Evolutionary conservation across 176 grass and related monocot genomes (phyloP).

Genomic region (Triticum turgidum): DNA sequence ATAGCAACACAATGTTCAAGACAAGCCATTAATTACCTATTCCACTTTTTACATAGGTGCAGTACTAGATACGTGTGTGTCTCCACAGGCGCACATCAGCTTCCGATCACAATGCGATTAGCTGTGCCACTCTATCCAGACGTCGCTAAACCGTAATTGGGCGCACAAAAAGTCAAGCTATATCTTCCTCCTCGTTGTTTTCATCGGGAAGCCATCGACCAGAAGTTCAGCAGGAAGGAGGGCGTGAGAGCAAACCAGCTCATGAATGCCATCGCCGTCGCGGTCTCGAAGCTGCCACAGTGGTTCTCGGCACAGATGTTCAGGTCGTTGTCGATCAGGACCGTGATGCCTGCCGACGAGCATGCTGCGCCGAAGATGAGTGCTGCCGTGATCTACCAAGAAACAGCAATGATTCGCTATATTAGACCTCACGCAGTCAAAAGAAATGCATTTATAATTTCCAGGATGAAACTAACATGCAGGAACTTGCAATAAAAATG

Average conservation of each 20-base stretch:
- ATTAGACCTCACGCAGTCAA: slow-evolving; percentile 5
- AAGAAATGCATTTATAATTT: not conserved
- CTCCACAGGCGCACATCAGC: not conserved
- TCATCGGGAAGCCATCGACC: slow-evolving; percentile 63
- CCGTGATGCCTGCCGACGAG: slow-evolving; percentile 67
- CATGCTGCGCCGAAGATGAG: slow-evolving; percentile 74
- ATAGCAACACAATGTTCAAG: slow-evolving; percentile 4
- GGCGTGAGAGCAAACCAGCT: slow-evolving; percentile 76
- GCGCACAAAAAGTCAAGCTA: slow-evolving; percentile 29
- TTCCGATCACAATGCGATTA: slow-evolving; percentile 32
- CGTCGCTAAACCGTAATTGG: slow-evolving; percentile 20
- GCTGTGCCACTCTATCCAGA: slow-evolving; percentile 29
- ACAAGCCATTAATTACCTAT: slow-evolving; percentile 38
- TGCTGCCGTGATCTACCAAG: slow-evolving; percentile 66
- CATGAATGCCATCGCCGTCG: slow-evolving; percentile 85
- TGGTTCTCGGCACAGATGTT: slow-evolving; percentile 67
- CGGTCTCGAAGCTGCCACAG: slow-evolving; percentile 63
- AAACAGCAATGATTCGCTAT: not conserved
- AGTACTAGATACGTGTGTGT: slow-evolving; percentile 18
- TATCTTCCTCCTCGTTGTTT: not conserved
- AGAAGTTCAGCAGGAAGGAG: slow-evolving; percentile 66
- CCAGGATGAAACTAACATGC: not conserved
- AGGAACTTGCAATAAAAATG: not conserved
- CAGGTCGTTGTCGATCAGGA: slow-evolving; percentile 76
- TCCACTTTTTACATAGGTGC: slow-evolving; percentile 41